Conservation (phyloP, 1,284 basidiomycete genomes). For the Porogramme epimiltina region DNA sequence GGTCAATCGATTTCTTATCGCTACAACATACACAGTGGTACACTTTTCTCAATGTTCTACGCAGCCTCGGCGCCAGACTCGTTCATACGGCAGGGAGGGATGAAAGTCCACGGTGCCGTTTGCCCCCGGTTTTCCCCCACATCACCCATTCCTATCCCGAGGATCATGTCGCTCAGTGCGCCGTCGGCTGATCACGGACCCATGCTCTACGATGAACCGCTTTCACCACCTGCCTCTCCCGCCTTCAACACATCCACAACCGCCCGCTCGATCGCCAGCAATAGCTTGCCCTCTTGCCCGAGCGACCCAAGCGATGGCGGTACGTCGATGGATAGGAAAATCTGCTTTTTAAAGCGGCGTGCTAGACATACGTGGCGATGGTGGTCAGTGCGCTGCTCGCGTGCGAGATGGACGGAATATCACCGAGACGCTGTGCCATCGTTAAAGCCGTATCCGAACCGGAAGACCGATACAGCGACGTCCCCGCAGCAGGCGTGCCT, state of each 20-base stretch:
- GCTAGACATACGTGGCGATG: conserved; percentile 41
- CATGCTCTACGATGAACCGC: conserved; percentile 12
- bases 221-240: conserved; percentile 40
- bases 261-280: conserved; percentile 59
- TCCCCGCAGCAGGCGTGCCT: conserved; percentile 53
- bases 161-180: too few species aligned
- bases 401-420: conserved; percentile 28
- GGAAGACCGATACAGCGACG: conserved; percentile 66
- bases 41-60: too few species aligned
- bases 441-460: conserved; percentile 66
- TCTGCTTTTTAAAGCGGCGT: conserved; percentile 61
- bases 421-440: conserved; percentile 82
- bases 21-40: neutral
- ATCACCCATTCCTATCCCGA: neutral
- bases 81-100: too few species aligned
- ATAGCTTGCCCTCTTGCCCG: conserved; percentile 47
- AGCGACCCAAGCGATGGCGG: conserved; percentile 44
- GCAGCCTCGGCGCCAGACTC: too few species aligned
- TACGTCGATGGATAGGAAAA: conserved; percentile 73
- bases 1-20: conserved; percentile 20
- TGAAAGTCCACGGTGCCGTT: neutral
- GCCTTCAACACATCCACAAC: conserved; percentile 51
- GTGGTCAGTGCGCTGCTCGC: conserved; percentile 20
- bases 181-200: too few species aligned
- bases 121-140: neutral